Base-by-base conservation (phyloP, 345 rosid species). In the Pistacia atlantica region DNA sequence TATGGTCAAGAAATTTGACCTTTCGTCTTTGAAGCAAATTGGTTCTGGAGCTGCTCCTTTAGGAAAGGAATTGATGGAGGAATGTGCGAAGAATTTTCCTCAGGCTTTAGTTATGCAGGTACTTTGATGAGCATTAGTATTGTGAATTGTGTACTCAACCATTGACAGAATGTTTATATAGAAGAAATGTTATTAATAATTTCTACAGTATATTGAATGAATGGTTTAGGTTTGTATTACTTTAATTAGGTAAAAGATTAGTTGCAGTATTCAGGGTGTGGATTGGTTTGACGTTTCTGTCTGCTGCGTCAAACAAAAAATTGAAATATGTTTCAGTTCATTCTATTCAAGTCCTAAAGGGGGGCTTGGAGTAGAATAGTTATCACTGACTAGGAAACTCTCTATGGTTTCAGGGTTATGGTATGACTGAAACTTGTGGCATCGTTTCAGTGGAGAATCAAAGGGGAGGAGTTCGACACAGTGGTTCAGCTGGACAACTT, bases 21-120 rank as follows among this genome's bases (percentile, higher is more conserved):
- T 93, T 58, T 93, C 97, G 0, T 87, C 97, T 0, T 77, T 95
- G 82, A 86, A 77, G 82, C 86, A 80, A 4, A 81, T 95, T 71
- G 97, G 90, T 2, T 95, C 97, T 1, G 92, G 97, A 46, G 97
- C 98, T 54, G 97, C 98, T 0, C 98, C 98, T 63, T 80, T 95
- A 69, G 94, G 95, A 31, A 95, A 91, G 81, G 98, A 95, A 38
- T 77, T 90, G 85, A 95, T 93, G 98, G 86, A 84, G 68, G 97
- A 93, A 14, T 90, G 97, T 58, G 80, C 88, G 0, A 91, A 71
- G 83, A 90, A 80, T 74, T 60, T 93, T n/a, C 90, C 95, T 73
- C 78, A 86, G 20, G 92, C 88, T 49, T 9, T 42, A 9, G 77
- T 91, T 51, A 0, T 76, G 61, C 98, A 92, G 98, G 97, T 94